Percentiles rank a stretch among this genome's conserved stretches.
phyloP scores from a whole-genome alignment of 768 basidiomycete genomes.

The Gloeostereum incarnatum region DNA sequence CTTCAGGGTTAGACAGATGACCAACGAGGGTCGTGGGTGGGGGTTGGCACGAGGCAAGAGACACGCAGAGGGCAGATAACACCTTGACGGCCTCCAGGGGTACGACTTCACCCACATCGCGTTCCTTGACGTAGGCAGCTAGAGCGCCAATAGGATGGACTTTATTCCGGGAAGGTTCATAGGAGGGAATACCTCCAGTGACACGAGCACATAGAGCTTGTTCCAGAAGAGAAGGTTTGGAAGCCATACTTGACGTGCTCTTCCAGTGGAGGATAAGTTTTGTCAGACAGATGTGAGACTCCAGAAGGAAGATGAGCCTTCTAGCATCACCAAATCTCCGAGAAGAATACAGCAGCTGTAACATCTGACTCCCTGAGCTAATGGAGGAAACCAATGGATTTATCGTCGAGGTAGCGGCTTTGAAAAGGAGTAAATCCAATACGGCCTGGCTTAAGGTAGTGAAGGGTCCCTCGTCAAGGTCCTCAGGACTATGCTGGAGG shows the following conservation, averaged over 20 bases:
- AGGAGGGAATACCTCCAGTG: constrained; percentile 34
- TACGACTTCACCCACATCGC: constrained; percentile 49
- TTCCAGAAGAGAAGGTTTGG: constrained; percentile 61
- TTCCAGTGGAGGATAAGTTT: constrained; percentile 61
- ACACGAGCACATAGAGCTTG: constrained; percentile 63
- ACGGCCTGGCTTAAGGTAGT: constrained; percentile 51
- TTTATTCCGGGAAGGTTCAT: constrained; percentile 28
- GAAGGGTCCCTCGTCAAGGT: constrained; percentile 47
- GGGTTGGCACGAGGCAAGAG: constrained; percentile 49
- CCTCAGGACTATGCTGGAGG: constrained; percentile 51
- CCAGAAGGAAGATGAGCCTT: constrained; percentile 58
- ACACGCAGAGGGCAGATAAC: constrained; percentile 58
- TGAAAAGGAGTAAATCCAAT: constrained; percentile 61
- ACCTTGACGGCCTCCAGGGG: constrained; percentile 61
- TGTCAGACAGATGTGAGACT: constrained; percentile 53
- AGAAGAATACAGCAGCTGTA: constrained; percentile 49
- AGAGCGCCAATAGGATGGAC: constrained; percentile 71
- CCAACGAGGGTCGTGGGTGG: constrained; percentile 68
- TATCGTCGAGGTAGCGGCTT: constrained; percentile 72
- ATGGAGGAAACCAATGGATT: constrained; percentile 71
- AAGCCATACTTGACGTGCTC: constrained; percentile 29
- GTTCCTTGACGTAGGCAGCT: constrained; percentile 55
- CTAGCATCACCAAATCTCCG: constrained; percentile 64
- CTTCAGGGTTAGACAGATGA: constrained; percentile 71
- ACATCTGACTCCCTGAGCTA: constrained; percentile 47